Conservation (phyloP, 345 rosid species). For the Brassica cretica region DNA sequence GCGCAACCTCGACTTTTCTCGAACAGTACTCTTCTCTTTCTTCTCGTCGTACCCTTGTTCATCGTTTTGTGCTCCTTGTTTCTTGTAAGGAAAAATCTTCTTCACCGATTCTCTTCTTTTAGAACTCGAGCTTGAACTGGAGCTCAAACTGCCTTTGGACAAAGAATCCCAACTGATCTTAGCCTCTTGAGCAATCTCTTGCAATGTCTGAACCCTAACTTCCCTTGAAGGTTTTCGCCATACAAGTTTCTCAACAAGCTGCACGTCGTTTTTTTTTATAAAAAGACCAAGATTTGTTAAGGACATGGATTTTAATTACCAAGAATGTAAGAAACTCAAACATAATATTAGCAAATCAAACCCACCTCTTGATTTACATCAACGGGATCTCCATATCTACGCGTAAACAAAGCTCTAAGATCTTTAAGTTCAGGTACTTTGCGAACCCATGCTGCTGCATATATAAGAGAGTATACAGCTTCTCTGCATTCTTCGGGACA, state of each 20-base stretch:
- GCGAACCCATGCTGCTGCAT: slow-evolving; percentile 80
- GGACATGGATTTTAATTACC: background rate
- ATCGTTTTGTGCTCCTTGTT: slow-evolving; percentile 29
- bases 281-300: background rate
- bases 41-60: slow-evolving; percentile 28
- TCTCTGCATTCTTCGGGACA: slow-evolving; percentile 85
- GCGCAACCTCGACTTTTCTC: slow-evolving; percentile 42
- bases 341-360: background rate
- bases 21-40: slow-evolving; percentile 15
- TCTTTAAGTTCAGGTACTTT: slow-evolving; percentile 77
- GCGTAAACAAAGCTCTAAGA: slow-evolving; percentile 53
- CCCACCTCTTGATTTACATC: slow-evolving; percentile 64
- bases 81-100: slow-evolving; percentile 44
- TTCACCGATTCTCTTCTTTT: slow-evolving; percentile 41
- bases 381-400: slow-evolving; percentile 54
- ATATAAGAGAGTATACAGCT: slow-evolving; percentile 62
- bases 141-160: slow-evolving; percentile 45
- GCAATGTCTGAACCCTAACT: slow-evolving; percentile 56
- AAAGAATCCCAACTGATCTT: slow-evolving; percentile 57
- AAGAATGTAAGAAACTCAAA: background rate
- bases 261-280: background rate
- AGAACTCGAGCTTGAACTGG: slow-evolving; percentile 40
- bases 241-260: slow-evolving; percentile 58
- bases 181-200: slow-evolving; percentile 55
- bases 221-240: slow-evolving; percentile 45